These are phyloP conservation scores for Fusarium nanum DNA, from an alignment of 2,329 filamentous ascomycete genomes.

Conservation along the genomic window DNA sequence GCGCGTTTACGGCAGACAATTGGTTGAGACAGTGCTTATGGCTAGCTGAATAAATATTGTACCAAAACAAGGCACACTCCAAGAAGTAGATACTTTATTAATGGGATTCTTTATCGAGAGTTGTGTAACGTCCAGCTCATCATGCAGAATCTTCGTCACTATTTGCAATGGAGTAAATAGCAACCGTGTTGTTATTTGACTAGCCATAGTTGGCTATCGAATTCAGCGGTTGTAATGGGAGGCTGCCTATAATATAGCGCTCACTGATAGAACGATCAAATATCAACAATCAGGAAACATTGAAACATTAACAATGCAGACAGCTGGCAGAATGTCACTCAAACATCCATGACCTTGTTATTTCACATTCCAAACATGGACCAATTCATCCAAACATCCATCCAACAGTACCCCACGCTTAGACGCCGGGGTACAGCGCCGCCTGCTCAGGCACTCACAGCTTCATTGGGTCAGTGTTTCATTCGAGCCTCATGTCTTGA, in stretches of 20 bases:
- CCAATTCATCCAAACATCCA: not conserved
- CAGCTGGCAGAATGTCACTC: conserved; percentile 15
- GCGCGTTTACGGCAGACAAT: conserved; percentile 27
- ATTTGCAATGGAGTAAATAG: conserved; percentile 35
- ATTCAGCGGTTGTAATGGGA: too few species aligned
- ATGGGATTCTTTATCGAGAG: not conserved
- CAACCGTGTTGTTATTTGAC: conserved; percentile 34
- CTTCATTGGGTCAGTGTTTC: conserved; percentile 28
- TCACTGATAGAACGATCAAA: not conserved
- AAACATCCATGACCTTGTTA: conserved; percentile 6
- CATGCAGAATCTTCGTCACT: conserved; percentile 26
- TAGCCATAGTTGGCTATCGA: not conserved
- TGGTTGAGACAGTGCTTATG: conserved; percentile 19
- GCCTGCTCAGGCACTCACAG: not conserved
- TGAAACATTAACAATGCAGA: conserved; percentile 9
- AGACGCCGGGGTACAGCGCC: not conserved
- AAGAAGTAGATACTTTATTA: not conserved
- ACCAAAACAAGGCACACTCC: not conserved
- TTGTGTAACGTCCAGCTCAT: conserved; percentile 27
- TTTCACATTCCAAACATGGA: conserved; percentile 9
- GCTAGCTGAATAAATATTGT: conserved; percentile 26
- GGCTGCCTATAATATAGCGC: not conserved
- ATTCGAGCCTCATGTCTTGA: conserved; percentile 7
- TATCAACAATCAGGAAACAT: not conserved
- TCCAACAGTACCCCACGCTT: conserved; percentile 13